These are phyloP conservation scores for Bipolaris oryzae DNA, from an alignment of 2,329 filamentous ascomycete species.

Conservation along the genomic window DNA sequence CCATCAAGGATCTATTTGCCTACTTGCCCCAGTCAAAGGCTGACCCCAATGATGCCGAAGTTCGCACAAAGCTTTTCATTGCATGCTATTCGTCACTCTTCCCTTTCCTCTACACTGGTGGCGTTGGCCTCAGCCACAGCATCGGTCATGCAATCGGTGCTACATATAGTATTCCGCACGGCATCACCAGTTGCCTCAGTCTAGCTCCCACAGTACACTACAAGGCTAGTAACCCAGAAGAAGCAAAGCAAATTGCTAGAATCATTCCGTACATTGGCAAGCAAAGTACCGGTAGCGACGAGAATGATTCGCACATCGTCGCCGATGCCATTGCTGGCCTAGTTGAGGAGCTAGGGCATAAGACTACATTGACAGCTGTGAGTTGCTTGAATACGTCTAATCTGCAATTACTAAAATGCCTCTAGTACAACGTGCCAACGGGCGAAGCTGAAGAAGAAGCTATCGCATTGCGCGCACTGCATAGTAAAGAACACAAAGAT, in stretches of 20 bases:
- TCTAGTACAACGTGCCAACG: slow-evolving; percentile 44
- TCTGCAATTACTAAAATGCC: slow-evolving; percentile 18
- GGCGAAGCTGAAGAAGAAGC: slow-evolving; percentile 46
- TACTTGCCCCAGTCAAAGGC: slow-evolving; percentile 58
- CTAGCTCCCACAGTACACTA: slow-evolving; percentile 60
- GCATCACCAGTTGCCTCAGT: slow-evolving; percentile 61
- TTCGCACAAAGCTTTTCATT: slow-evolving; percentile 59
- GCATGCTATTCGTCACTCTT: slow-evolving; percentile 59
- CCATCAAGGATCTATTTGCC: slow-evolving; percentile 59
- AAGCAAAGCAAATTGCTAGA: slow-evolving; percentile 56
- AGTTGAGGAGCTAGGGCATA: slow-evolving; percentile 53
- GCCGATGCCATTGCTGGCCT: slow-evolving; percentile 54
- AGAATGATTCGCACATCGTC: slow-evolving; percentile 53
- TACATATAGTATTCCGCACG: slow-evolving; percentile 63
- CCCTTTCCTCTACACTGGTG: slow-evolving; percentile 57
- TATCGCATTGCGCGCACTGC: slow-evolving; percentile 43
- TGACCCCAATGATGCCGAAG: slow-evolving; percentile 54
- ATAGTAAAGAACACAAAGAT: slow-evolving; percentile 47
- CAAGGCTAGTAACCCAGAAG: slow-evolving; percentile 55
- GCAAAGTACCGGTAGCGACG: slow-evolving; percentile 50
- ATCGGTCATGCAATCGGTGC: slow-evolving; percentile 61
- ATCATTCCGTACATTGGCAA: slow-evolving; percentile 55
- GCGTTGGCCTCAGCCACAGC: slow-evolving; percentile 57
- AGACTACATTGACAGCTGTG: slow-evolving; percentile 45
- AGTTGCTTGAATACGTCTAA: slow-evolving; percentile 6